Evolutionary conservation across 148 eudicot genomes (phyloP), one percentile per base, ranked within the genome.

Genomic region (Rheum nobile): DNA sequence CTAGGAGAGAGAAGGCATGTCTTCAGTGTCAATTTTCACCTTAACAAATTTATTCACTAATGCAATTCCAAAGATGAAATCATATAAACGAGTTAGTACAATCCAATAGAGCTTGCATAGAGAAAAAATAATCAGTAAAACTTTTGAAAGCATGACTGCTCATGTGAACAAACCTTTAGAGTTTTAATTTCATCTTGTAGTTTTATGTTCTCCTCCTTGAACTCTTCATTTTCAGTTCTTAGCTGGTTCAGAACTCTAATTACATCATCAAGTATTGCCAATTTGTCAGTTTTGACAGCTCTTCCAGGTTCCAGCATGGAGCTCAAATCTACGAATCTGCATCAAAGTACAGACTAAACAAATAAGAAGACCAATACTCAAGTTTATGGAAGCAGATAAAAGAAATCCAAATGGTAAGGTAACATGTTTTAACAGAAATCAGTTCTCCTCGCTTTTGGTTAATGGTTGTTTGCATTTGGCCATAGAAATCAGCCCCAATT

Each of bases 281-380:
- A 79, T 75, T 94, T 94, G 81, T 91, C 98, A 26, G 84, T 82
- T 84, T 88, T 89, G 46, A 84, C 89, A 72, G 87, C 85, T 77
- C 90, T 85, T 74, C 87, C 93, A 54, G 95, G 96, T 80, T 91
- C 93, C 86, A 94, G 80, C 19, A 73, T 57, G 41, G 88, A 79
- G 86, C 90, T 89, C 77, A 91, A 80, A 74, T 91, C 91, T 29
- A 83, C 8, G 74, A 94, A 94, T 76, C 98, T 94, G 87, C 78
- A 82, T 19, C 55, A 71, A 32, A 22, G 29, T 3, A 46, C 19
- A 43, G 39, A 37, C 31, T 7, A n/a, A 32, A 35, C 11, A 39
- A 10, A 22, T 26, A 74, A 74, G 37, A 52, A 13, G n/a, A 74
- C 38, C 29, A 17, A 21, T 17, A 34, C 9, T 75, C 67, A 24